Base-by-base conservation (phyloP, 1,139 yeast species). In the Pichia sp. region DNA sequence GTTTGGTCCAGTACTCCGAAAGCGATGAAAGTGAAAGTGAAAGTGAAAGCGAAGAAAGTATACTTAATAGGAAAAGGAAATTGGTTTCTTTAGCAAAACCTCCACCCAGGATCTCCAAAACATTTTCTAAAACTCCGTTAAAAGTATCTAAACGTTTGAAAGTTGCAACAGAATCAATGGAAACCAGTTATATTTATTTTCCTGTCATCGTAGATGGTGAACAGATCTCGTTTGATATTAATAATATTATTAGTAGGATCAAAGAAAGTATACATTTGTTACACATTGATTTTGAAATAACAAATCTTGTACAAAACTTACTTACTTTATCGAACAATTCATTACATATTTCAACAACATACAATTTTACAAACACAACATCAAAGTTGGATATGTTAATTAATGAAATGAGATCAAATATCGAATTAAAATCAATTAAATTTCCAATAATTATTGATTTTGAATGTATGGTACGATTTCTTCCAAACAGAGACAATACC, bases 101-200 rank as follows among this genome's bases (percentile, higher is more conserved):
- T 4, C 28, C 28, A 19, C 13, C 9, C 3, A 34, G 14, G 2
- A 33, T 50, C 1, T 29, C 34, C 3, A 29, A 52, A 18, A 55
- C 51, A 42, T 58, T 51, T 31, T 53, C 60, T 9, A 50, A 58
- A 34, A 28, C 31, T 14, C 53, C 55, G 7, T 16, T 53, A 13
- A 36, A 36, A 36, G 13, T 36, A 9, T 4, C 39, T 10, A 36
- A 36, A 36, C 22, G 39, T 18, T 9, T 18, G 22, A 36, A 36
- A 8, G 13, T 9, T 18, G 9, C 22, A 6, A 18, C 19, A 9
- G 22, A 8, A 18, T 5, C 11, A 9, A 9, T 13, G 5, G 22
- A 18, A 18, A 36, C 39, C 13, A 18, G 39, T 13, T 36, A 18
- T 18, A 36, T 36, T n/a, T 36, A 36, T 18, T 36, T 36, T 18